Evolutionary conservation across 129 eudicot genomes (phyloP).

Genomic region (Flaveria trinervia): DNA sequence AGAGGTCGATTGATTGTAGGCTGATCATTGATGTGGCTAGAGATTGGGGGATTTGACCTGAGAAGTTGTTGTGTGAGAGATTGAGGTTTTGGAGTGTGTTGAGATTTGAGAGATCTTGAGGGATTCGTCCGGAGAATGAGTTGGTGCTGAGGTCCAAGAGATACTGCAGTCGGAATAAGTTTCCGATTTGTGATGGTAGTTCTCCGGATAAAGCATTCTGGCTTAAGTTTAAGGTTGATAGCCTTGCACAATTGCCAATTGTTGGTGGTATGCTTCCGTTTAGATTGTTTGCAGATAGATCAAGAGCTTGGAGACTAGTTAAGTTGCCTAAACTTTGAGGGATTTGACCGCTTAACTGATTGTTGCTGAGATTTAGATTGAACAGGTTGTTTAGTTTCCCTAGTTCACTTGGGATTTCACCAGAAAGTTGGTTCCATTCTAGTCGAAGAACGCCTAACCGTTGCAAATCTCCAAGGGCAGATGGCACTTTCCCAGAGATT

Average conservation of each 20-base stretch:
- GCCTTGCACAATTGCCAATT: constrained; percentile 50
- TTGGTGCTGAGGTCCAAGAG: constrained; percentile 77
- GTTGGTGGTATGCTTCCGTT: constrained; percentile 54
- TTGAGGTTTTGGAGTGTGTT: constrained; percentile 51
- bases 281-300: constrained; percentile 63
- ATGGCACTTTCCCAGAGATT: constrained; percentile 66
- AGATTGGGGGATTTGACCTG: constrained; percentile 60
- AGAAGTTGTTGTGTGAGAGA: constrained; percentile 73
- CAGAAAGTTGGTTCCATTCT: constrained; percentile 59
- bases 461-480: constrained; percentile 63
- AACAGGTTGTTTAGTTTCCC: constrained; percentile 44
- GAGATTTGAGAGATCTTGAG: constrained; percentile 60
- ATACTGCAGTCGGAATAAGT: constrained; percentile 43
- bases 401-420: constrained; percentile 63
- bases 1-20: constrained; percentile 55
- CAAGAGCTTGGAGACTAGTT: constrained; percentile 54
- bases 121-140: constrained; percentile 64
- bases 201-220: constrained; percentile 59
- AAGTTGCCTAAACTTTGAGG: constrained; percentile 54
- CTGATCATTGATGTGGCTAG: constrained; percentile 66
- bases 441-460: constrained; percentile 44
- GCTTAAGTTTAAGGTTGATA: constrained; percentile 60
- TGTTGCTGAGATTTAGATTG: constrained; percentile 61
- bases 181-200: constrained; percentile 67
- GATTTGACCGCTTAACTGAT: constrained; percentile 59